Evolutionary conservation across 148 eudicot genomes (phyloP), one percentile per base, ranked within the genome.

Genomic region (Silene conica): DNA sequence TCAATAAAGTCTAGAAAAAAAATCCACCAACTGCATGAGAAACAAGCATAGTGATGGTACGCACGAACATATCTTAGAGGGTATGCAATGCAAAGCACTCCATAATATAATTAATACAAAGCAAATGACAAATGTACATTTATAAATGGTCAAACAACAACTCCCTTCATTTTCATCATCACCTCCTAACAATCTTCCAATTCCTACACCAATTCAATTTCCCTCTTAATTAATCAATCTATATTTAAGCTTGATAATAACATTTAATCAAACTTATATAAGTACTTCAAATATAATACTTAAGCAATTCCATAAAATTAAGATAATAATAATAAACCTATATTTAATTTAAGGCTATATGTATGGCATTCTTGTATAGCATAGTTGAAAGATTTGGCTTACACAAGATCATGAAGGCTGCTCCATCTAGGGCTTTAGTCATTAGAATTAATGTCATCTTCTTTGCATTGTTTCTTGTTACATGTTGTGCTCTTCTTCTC

Each of bases 401-500:
- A 72, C 69, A 62, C 26, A 85, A 75, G 54, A 83, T 90, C 81
- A 75, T 81, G 80, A 89, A 85, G 80, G 76, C 84, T n/a, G 79
- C 80, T 61, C 82, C 96, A 67, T 83, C 97, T 21, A 94, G 87
- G 76, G 83, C 97, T 74, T 60, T 95, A 69, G 81, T 95, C 20
- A 80, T 95, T 20, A 84, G 83, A 81, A 81, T 95, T 79, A 92
- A 95, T 80, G 86, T 95, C 1, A 15, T 86, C 25, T 85, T 92
- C 73, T 72, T 94, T 31, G 87, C 91, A 76, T 86, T 83, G 31
- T 90, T 90, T 78, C 77, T 95, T 5, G 41, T 86, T 56, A 79
- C 87, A 14, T 95, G 90, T 76, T 90, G 84, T 60, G 48, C 83
- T 65, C 86, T 95, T 75, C 84, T 95, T 23, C 86, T 88, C 54